A percentile compares a stretch with the other conserved stretches of the same genome.
Conservation (phyloP, 345 rosid species). For the Salix dunnii region DNA sequence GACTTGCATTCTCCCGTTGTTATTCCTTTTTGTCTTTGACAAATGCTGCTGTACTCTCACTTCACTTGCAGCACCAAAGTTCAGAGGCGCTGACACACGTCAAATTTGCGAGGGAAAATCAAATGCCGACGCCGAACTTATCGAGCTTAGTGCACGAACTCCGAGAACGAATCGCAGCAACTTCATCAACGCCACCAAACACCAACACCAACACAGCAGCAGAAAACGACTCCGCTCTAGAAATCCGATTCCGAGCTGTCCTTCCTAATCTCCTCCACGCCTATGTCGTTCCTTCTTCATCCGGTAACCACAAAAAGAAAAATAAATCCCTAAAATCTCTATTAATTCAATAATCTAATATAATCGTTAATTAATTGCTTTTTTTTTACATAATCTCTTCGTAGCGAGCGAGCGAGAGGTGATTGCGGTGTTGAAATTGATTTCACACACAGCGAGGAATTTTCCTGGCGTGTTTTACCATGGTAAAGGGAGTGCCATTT, state of each 20-base stretch:
- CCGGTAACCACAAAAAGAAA: slow-evolving; percentile 35
- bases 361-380: background rate
- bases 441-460: slow-evolving; percentile 67
- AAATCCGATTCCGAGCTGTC: slow-evolving; percentile 65
- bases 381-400: slow-evolving; percentile 7
- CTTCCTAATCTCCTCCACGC: slow-evolving; percentile 70
- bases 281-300: slow-evolving; percentile 71
- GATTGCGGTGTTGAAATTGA: slow-evolving; percentile 74
- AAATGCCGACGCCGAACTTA: slow-evolving; percentile 33
- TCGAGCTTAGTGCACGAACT: slow-evolving; percentile 83
- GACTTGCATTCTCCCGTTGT: no score
- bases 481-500: slow-evolving; percentile 64
- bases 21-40: no score
- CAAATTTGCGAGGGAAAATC: slow-evolving; percentile 33
- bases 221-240: slow-evolving; percentile 50
- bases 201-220: slow-evolving; percentile 11
- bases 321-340: background rate
- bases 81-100: slow-evolving; percentile 1
- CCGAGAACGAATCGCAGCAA: slow-evolving; percentile 72
- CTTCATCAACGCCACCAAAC: slow-evolving; percentile 53
- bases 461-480: slow-evolving; percentile 79
- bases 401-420: slow-evolving; percentile 83
- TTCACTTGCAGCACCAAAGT: no score
- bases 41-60: no score
- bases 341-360: background rate